phyloP scores from a whole-genome alignment of 805 yeast genomes.

The Lipomyces starkeyi region DNA sequence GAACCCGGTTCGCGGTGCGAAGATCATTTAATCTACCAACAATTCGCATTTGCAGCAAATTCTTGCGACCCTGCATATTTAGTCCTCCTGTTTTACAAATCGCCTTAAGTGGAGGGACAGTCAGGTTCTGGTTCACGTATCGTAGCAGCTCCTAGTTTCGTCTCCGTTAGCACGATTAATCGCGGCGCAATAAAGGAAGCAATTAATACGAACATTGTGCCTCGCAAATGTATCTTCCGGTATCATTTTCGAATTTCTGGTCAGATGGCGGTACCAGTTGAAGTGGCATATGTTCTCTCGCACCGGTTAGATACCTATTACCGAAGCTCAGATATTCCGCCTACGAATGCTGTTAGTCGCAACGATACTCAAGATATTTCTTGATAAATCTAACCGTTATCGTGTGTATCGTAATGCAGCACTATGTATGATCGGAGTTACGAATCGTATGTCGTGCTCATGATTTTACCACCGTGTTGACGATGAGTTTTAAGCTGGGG shows the following conservation, averaged over 20 bases:
- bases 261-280: neutral
- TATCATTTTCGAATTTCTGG: neutral
- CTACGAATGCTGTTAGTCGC: neutral
- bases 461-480: neutral
- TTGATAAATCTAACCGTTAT: neutral
- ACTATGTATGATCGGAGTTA: neutral
- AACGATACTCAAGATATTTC: neutral
- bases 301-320: neutral
- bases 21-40: slow-evolving; percentile 48
- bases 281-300: neutral
- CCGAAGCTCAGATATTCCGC: neutral
- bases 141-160: slow-evolving; percentile 27
- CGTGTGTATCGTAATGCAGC: neutral
- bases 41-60: slow-evolving; percentile 63
- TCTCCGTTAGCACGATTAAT: neutral
- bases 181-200: neutral
- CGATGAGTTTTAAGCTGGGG: neutral
- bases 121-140: slow-evolving; percentile 35
- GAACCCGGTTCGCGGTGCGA: slow-evolving; percentile 7
- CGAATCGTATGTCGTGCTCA: neutral
- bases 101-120: slow-evolving; percentile 44
- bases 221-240: slow-evolving; percentile 19
- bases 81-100: slow-evolving; percentile 51
- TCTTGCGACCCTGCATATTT: slow-evolving; percentile 63
- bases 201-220: slow-evolving; percentile 17